phyloP scores from a whole-genome alignment of 768 basidiomycete species.

The Ramaria rubella region DNA sequence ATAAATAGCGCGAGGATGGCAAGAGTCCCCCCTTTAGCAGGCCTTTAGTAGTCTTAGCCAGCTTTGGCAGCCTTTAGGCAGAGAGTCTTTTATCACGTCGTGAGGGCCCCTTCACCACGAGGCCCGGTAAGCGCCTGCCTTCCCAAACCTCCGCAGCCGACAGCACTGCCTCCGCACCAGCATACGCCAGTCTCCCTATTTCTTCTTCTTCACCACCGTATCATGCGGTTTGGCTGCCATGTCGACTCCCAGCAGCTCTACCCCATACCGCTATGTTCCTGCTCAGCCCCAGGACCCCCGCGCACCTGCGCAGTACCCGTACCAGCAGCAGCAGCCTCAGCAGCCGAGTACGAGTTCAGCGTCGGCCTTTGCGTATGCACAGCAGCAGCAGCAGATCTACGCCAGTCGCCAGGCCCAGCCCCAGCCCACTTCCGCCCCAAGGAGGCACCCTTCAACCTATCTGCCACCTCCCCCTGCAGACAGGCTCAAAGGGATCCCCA shows the following conservation, averaged over 20 bases:
- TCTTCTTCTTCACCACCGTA: neutral
- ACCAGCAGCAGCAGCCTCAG: neutral
- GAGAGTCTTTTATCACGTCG: too few species aligned
- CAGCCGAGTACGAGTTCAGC: neutral
- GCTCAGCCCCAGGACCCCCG: neutral
- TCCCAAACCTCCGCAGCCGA: too few species aligned
- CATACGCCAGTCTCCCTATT: too few species aligned
- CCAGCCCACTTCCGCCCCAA: neutral
- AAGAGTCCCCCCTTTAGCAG: too few species aligned
- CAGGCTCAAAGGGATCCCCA: neutral
- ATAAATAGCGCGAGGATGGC: too few species aligned
- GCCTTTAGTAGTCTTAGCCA: too few species aligned
- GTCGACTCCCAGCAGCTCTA: neutral
- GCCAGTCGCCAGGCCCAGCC: neutral
- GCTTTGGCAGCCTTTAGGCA: too few species aligned
- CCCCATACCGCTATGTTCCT: neutral
- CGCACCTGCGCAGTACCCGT: neutral
- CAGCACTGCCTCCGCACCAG: too few species aligned
- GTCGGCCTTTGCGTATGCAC: neutral
- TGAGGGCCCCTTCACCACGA: too few species aligned
- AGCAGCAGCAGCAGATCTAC: constrained; percentile 1
- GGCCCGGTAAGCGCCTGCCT: too few species aligned
- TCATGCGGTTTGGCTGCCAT: constrained; percentile 2
- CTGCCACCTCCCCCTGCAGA: neutral
- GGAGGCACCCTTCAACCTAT: neutral